phyloP scores from a whole-genome alignment of 2,329 filamentous ascomycete genomes.

The Cercospora berteroae region DNA sequence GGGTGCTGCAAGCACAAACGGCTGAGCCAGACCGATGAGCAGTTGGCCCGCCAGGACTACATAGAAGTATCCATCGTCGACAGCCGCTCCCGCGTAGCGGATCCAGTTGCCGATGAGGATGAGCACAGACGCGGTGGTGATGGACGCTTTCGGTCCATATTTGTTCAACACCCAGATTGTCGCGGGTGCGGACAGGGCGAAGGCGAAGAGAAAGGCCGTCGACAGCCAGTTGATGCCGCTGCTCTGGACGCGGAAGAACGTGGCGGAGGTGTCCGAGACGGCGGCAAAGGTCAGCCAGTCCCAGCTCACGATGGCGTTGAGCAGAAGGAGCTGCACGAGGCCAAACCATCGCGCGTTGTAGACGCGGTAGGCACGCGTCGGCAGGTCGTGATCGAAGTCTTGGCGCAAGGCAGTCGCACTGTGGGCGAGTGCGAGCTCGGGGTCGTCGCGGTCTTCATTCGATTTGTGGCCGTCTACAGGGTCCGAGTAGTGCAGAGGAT shows the following conservation, averaged over 20 bases:
- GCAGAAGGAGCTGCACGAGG: conserved; percentile 73
- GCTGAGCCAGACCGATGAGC: conserved; percentile 82
- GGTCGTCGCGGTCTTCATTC: not conserved
- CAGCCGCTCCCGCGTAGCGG: conserved; percentile 38
- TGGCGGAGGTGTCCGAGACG: conserved; percentile 69
- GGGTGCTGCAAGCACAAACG: conserved; percentile 85
- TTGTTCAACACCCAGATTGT: conserved; percentile 75
- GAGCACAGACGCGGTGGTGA: conserved; percentile 69
- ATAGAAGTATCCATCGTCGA: conserved; percentile 60
- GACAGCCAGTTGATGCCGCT: conserved; percentile 88
- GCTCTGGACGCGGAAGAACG: conserved; percentile 73
- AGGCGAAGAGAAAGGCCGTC: conserved; percentile 82
- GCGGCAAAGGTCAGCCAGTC: conserved; percentile 95
- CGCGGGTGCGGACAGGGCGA: conserved; percentile 67
- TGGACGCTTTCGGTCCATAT: conserved; percentile 71
- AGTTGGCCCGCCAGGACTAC: conserved; percentile 89
- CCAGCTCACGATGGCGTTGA: conserved; percentile 95
- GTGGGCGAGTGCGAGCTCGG: not conserved
- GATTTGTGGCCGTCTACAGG: not conserved
- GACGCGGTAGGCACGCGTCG: conserved; percentile 43
- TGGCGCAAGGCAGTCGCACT: conserved; percentile 13
- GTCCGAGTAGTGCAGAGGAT: not conserved
- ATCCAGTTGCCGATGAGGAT: conserved; percentile 87
- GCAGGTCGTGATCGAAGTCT: conserved; percentile 6
- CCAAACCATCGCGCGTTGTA: conserved; percentile 93